Evolutionary conservation across 148 eudicot genomes (phyloP).

Genomic region (Vaccinium corymbosum): DNA sequence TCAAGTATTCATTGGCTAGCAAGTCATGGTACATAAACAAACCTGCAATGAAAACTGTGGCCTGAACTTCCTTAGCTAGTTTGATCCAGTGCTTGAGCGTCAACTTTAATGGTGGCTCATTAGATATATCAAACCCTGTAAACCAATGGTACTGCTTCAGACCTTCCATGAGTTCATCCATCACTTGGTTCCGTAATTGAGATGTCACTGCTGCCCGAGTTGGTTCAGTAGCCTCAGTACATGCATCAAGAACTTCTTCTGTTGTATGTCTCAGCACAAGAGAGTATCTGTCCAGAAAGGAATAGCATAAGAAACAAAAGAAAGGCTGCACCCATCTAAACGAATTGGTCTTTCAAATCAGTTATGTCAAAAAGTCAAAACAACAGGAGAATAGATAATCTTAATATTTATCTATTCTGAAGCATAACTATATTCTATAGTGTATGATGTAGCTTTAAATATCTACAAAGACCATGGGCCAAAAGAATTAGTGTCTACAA

Average conservation of each 20-base stretch:
- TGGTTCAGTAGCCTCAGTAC: conserved; percentile 70
- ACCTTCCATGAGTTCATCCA: conserved; percentile 61
- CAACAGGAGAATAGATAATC: background rate
- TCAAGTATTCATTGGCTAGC: background rate
- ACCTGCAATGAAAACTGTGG: conserved; percentile 96
- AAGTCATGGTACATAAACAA: conserved; percentile 10
- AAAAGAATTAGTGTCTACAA: too few species aligned
- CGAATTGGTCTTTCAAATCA: background rate
- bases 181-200: conserved; percentile 59
- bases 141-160: conserved; percentile 61
- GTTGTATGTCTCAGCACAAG: conserved; percentile 89
- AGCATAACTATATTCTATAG: background rate
- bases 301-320: conserved; percentile 5
- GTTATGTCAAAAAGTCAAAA: background rate
- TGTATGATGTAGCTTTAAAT: background rate
- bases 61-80: conserved; percentile 63
- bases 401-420: background rate
- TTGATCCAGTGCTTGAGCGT: conserved; percentile 67
- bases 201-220: conserved; percentile 67
- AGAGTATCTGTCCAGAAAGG: conserved; percentile 56
- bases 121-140: conserved; percentile 76
- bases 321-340: conserved; percentile 6
- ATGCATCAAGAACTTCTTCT: conserved; percentile 85
- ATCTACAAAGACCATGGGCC: background rate
- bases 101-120: conserved; percentile 57